A percentile compares a stretch with the other conserved stretches of the same genome.
These are phyloP conservation scores for Candida maltosa DNA, from an alignment of 805 yeast genomes.

Conservation along the genomic window DNA sequence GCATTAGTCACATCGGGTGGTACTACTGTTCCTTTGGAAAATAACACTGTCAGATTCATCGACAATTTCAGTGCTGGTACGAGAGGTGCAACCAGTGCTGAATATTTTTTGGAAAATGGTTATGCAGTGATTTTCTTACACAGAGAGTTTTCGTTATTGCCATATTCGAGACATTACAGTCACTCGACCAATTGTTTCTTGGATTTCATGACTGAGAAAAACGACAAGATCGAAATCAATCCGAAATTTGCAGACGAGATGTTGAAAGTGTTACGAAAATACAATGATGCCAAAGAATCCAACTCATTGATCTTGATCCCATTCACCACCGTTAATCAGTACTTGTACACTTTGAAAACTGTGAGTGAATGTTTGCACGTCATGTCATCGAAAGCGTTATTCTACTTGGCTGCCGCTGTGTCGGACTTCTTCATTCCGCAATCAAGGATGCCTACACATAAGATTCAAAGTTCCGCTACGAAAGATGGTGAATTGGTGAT, in stretches of 20 bases:
- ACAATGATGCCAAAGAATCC: constrained; percentile 46
- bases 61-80: constrained; percentile 98
- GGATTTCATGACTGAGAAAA: constrained; percentile 68
- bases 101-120: constrained; percentile 77
- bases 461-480: constrained; percentile 73
- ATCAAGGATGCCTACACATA: constrained; percentile 85
- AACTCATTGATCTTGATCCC: constrained; percentile 69
- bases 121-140: constrained; percentile 92
- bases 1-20: constrained; percentile 95
- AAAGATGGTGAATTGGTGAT: constrained; percentile 76
- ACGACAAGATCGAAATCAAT: constrained; percentile 59
- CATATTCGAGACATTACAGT: constrained; percentile 86
- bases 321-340: constrained; percentile 93
- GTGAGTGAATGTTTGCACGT: constrained; percentile 59
- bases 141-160: constrained; percentile 86
- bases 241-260: constrained; percentile 59
- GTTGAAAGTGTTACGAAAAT: constrained; percentile 56
- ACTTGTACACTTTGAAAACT: constrained; percentile 75
- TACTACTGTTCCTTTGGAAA: constrained; percentile 95
- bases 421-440: constrained; percentile 92
- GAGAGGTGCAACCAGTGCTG: constrained; percentile 95
- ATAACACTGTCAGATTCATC: constrained; percentile 93
- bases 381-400: constrained; percentile 58
- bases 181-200: constrained; percentile 82
- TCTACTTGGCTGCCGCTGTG: constrained; percentile 95